Base-by-base conservation (phyloP, 495 filamentous ascomycete genomes). In the Wilcoxina mikolae region DNA sequence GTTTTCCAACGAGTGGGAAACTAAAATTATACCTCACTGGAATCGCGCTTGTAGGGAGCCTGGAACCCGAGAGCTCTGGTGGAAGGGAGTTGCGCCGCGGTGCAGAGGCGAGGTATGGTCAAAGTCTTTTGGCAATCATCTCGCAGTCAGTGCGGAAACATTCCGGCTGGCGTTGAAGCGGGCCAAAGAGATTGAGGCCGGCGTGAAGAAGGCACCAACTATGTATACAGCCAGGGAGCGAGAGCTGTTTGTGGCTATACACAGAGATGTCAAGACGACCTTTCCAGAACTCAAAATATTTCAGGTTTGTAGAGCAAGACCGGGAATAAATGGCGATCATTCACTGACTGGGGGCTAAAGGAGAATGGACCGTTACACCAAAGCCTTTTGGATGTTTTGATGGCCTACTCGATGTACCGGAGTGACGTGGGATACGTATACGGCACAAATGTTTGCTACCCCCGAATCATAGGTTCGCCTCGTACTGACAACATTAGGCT, bases 371-470 rank as follows among this genome's bases (percentile, higher is more conserved):
- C 88, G 1, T 69, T 94, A n/a, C 78, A 91, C 57, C 72, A 79
- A 31, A 78, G 76, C 28, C 72, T 96, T 11, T 68, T 84, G 23
- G 83, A 96, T 68, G 81, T 96, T 2, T 72, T 95, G 47, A 77
- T 82, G 57, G 91, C 91, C 4, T 95, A 95, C 66, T 78, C 80
- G 39, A 87, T 93, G 85, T 96, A 98, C 69, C 79, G 91, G 56
- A 82, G 80, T 57, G 91, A 98, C 67, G 85, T 96, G 56, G 90
- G 90, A 57, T 95, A 94, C 58, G 77, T 89, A 50, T 77, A 79
- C 53, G 88, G 90, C 54, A 85, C 85, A 58, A 88, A 94, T 68
- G 82, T 85, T 67, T 74, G 78, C 70, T 29, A 18, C 41, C 12
- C 4, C 22, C 28, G 24, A 17, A 38, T 41, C 27, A 24, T 7